Base-by-base conservation (phyloP, 1,284 basidiomycete species). In the Pseudozyma sp. region DNA sequence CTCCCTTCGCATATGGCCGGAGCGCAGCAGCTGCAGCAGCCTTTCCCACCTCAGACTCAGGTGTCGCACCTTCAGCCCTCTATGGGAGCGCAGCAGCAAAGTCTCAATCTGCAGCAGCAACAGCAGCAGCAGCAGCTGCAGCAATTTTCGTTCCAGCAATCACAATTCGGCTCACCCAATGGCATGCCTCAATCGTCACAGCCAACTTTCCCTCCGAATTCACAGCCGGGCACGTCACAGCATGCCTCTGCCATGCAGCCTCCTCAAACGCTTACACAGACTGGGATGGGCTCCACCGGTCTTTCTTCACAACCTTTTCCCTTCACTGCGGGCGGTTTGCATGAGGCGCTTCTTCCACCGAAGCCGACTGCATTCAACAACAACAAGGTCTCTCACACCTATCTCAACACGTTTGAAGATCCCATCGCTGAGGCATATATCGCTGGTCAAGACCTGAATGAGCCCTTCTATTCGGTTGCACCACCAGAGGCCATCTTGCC, bases 361-460 rank as follows among this genome's bases (percentile, higher is more conserved):
- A 48, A 14, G 12, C 51, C 57, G 9, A 49, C 52, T 10, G 34
- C 52, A 6, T 51, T 31, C 25, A 31, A 57, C 14, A 40, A 57
- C 1, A 40, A 53, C 0, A 61, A 62, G 13, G 45, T 47, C 45
- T 25, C 19, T 25, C 61, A 52, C 44, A 56, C 48, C 55, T 69
- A 74, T 25, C 71, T 74, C 52, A 66, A 43, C 14, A 69, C 71
- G 0, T 74, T 69, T 14, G 66, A 74, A 21, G 71, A 74, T 40
- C 71, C 71, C 11, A 70, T 74, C 44, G 71, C 71, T 11, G 59
- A 74, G 42, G 71, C 71, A 8, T 74, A 74, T 44, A 74, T 74
- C 35, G 66, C 71, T 4, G 66, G 61, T 4, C 71, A 74, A 40
- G 59, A 54, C 0, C 48, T 74, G 1, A 59, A 69, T 21, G 71